Base-by-base conservation (phyloP, 1,284 basidiomycete species). In the Malassezia caprae region DNA sequence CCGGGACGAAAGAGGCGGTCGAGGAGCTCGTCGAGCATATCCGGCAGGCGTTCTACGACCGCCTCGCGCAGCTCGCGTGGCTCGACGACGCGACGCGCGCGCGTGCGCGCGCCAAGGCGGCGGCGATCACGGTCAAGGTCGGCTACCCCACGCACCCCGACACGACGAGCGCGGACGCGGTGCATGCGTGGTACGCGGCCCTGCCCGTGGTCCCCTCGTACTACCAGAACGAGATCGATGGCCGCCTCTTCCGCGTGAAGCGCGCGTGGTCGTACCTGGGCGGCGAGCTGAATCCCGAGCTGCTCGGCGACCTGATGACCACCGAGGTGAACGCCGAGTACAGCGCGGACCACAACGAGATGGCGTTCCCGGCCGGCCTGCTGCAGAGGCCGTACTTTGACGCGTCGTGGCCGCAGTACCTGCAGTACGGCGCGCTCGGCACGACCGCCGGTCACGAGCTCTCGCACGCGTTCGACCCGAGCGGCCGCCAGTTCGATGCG, bases 331-430 rank as follows among this genome's bases (percentile, higher is more conserved):
- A 75, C 44, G 69, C 72, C 45, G 69, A 69, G 48, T 73, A 71
- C 64, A 63, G 54, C 65, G 66, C 69, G 30, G 60, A 64, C 31
- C 59, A 56, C 34, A 73, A 67, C 51, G 77, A 93, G 84, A 93
- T 96, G 56, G 88, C 91, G 15, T 96, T 98, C 79, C 91, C 93
- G 4, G 93, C 93, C 13, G 93, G 93, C 35, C 91, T 96, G 69
- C 77, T 96, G 39, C 88, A 86, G 67, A 84, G 87, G 2, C 90
- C 90, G 0, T 96, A 93, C 82, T 96, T 94, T 80, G 82, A 82
- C 12, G 78, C 82, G 52, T 78, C 83, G 56, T 94, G 89, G 88
- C 89, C 88, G 11, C 80, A 81, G 49, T 93, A 94, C 75, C 78
- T 96, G 56, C 82, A 85, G 47, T 96, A 91, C 64, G 93, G 90